phyloP scores from a whole-genome alignment of 805 yeast species.

The Jamesozyma jinghongensis region DNA sequence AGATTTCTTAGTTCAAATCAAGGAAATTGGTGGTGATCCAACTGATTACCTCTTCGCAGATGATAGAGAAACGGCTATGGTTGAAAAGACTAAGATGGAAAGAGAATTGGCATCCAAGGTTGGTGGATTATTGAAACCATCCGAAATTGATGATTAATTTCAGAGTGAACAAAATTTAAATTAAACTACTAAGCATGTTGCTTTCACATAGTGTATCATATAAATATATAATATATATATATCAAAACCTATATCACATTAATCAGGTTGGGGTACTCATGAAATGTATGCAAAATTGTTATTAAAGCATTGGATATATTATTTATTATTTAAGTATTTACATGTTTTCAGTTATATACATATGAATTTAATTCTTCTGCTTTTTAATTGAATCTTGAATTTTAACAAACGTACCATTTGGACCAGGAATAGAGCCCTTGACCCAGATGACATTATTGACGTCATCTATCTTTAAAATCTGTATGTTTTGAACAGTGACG shows the following conservation, averaged over 20 bases:
- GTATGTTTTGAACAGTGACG: constrained; percentile 65
- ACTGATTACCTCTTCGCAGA: constrained; percentile 93
- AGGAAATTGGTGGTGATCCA: constrained; percentile 91
- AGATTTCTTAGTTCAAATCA: constrained; percentile 93
- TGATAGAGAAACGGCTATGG: constrained; percentile 70
- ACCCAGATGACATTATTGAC: constrained; percentile 73
- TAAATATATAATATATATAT: neutral
- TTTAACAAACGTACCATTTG: constrained; percentile 64
- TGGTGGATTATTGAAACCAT: constrained; percentile 91
- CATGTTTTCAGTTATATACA: neutral
- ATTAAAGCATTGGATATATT: no score
- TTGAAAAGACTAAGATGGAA: constrained; percentile 59
- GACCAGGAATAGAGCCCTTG: constrained; percentile 88
- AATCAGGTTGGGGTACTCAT: no score
- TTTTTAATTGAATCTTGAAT: constrained; percentile 70
- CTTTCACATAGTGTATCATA: neutral
- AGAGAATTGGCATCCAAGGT: constrained; percentile 76
- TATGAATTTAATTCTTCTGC: constrained; percentile 1
- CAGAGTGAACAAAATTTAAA: neutral
- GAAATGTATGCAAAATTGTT: neutral
- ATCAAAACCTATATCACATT: no score
- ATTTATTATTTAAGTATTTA: neutral
- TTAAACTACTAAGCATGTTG: neutral
- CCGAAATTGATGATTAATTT: constrained; percentile 81
- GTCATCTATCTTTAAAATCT: constrained; percentile 71